Evolutionary conservation across 2,329 filamentous ascomycete species (phyloP).

Genomic region (Phaeosphaeriaceae sp.): DNA sequence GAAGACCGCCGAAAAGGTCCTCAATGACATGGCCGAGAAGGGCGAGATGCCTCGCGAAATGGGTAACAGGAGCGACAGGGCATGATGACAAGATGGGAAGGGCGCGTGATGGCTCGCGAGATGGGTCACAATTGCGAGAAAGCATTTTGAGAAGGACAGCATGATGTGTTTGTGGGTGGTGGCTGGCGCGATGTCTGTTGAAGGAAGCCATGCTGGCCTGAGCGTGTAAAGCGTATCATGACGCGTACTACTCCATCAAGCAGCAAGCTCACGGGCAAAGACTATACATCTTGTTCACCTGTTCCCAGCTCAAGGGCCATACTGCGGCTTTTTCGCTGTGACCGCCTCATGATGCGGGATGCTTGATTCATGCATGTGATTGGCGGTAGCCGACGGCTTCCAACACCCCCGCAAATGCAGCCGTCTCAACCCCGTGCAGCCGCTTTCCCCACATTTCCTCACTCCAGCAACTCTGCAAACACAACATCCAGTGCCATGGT

Average conservation of each 20-base stretch:
- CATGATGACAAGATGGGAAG: constrained; percentile 15
- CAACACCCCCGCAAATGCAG: constrained; percentile 4
- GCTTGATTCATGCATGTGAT: constrained; percentile 4
- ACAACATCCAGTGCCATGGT: not conserved
- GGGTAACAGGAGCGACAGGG: constrained; percentile 38
- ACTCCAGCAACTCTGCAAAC: not conserved
- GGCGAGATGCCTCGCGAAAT: constrained; percentile 48
- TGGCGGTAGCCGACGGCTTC: constrained; percentile 7
- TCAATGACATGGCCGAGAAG: constrained; percentile 60
- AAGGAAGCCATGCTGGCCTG: not conserved
- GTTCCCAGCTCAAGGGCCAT: too few relatives aligned
- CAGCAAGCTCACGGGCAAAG: not conserved
- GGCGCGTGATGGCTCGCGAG: not conserved
- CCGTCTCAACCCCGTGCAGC: constrained; percentile 3
- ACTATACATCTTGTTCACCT: constrained; percentile 2
- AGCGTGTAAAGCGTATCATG: not conserved
- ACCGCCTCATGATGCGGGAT: not conserved
- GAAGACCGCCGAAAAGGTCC: constrained; percentile 58
- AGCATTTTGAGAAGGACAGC: not conserved
- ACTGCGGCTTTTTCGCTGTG: not conserved
- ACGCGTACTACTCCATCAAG: not conserved
- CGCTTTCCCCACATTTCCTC: constrained; percentile 5
- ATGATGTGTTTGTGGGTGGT: too few relatives aligned
- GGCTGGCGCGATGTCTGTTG: not conserved
- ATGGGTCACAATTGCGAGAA: too few relatives aligned